Evolutionary conservation across 495 filamentous ascomycete species (phyloP), one percentile per base, ranked within the genome.

Genomic region (Venustampulla echinocandica): DNA sequence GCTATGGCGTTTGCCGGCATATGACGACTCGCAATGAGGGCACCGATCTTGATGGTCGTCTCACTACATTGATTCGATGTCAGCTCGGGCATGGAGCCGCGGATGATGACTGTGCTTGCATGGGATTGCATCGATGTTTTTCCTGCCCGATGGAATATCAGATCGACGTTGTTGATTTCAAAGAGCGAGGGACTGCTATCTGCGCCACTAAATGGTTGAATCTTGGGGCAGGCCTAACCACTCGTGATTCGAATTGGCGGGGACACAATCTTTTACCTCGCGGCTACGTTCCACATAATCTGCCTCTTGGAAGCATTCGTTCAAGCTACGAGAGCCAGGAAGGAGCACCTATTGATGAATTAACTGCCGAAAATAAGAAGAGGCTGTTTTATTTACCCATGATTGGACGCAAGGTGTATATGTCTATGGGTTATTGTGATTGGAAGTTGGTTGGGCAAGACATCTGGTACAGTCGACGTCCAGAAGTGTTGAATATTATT

Each of bases 1-100:
- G 47, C 40, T 42, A 52, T 30, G 17, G 30, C 22, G 36, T 56
- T 24, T 56, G 53, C 40, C 23, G 33, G 32, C 49, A 56, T 53
- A 20, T 52, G n/a, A 34, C 19, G 35, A 49, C 44, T 19, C 22
- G 37, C 38, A 35, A 43, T 42, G 28, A 17, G 35, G 50, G 48
- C 21, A 23, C 44, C 36, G 35, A 33, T 40, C 46, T 35, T 36
- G 47, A 43, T 42, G 47, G 37, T 39, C 40, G 27, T 20, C 43
- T 49, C 27, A 37, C 38, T 24, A 43, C 25, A 24, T 39, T 49
- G 47, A 42, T 49, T 42, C 33, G 39, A 42, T 42, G 38, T 43
- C 37, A 30, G 20, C 47, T 49, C 43, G 47, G 28, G 17, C 47
- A 42, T 49, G 32, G 19, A 42, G 39, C 27, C 28, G 37, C 28